Base-by-base conservation (phyloP, 306 rosid species). In the Inga laurina region DNA sequence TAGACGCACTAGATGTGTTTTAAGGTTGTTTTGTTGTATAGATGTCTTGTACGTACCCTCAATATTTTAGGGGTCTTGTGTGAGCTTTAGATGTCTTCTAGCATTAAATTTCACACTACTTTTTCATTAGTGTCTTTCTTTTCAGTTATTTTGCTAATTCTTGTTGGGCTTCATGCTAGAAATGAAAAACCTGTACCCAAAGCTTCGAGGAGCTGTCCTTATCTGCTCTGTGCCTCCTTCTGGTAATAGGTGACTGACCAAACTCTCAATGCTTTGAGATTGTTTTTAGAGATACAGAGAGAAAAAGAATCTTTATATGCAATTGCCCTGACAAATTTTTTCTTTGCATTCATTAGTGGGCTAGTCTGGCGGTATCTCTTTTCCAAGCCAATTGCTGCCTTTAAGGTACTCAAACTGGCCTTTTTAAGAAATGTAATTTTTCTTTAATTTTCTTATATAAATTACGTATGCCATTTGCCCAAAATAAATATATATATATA, bases 181-280 rank as follows among this genome's bases (percentile, higher is more conserved):
- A 66, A 69, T 78, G 73, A 90, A 79, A 41, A 83, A 54, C 56
- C 68, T 80, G 48, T 94, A 75, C 84, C 97, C 92, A 10, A 79
- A 76, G 85, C 91, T 94, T 68, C 68, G 69, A 18, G 98, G 92
- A 81, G 94, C 98, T 79, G 91, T 64, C 69, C 93, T 94, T 75
- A 90, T 91, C 61, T 94, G 97, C 86, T 94, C 98, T 44, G 98
- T 94, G 18, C 98, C 98, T 83, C 98, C 98, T 78, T 89, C 98
- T 64, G 98, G 98, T 73, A 94, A 94, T 82, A 85, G 98, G 98
- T 94, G 88, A 85, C 41, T 75, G 75, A 64, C 79, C 65, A 44
- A 76, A 44, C 61, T 71, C 64, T 81, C 59, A 37, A 22, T 35
- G 74, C 43, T 41, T 48, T 57, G 48, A 14, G 32, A 51, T 64